phyloP scores from a whole-genome alignment of 371 early-diverging fungal genomes.

The Mortierella sp. region DNA sequence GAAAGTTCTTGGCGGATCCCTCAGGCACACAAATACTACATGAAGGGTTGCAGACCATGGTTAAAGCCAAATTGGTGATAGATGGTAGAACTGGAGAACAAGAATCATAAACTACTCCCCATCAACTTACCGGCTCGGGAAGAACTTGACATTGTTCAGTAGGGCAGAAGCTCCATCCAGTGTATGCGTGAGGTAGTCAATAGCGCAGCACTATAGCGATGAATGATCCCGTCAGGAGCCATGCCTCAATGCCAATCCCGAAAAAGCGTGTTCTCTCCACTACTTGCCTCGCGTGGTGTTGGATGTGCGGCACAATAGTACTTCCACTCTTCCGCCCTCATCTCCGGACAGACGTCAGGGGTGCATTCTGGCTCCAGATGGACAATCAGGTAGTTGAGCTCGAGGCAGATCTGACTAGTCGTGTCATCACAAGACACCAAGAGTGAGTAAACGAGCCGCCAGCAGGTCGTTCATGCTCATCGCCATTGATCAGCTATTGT shows the following conservation, averaged over 20 bases:
- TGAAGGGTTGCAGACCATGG: constrained; percentile 3
- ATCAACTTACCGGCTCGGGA: constrained; percentile 76
- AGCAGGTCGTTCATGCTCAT: no score
- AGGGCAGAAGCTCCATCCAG: constrained; percentile 87
- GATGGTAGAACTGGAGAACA: no score
- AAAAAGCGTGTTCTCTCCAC: no score
- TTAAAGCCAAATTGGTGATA: no score
- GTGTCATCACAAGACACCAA: no score
- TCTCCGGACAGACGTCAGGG: constrained; percentile 83
- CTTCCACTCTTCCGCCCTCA: constrained; percentile 93
- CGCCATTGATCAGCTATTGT: no score
- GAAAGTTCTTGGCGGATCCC: constrained; percentile 83
- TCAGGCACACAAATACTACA: constrained; percentile 76
- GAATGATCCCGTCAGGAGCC: background rate
- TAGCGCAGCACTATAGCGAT: constrained; percentile 81
- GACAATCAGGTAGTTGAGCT: constrained; percentile 81
- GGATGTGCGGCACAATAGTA: constrained; percentile 95
- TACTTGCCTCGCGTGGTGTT: constrained; percentile 75
- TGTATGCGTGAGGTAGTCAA: constrained; percentile 94
- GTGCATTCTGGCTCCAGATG: constrained; percentile 85
- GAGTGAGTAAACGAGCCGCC: background rate
- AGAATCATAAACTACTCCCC: background rate
- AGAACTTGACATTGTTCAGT: constrained; percentile 81
- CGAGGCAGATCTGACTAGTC: constrained; percentile 84
- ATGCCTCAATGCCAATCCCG: background rate